Evolutionary conservation across 495 filamentous ascomycete species (phyloP), one percentile per base, ranked within the genome.

Genomic region (Beverwykella pulmonaria): DNA sequence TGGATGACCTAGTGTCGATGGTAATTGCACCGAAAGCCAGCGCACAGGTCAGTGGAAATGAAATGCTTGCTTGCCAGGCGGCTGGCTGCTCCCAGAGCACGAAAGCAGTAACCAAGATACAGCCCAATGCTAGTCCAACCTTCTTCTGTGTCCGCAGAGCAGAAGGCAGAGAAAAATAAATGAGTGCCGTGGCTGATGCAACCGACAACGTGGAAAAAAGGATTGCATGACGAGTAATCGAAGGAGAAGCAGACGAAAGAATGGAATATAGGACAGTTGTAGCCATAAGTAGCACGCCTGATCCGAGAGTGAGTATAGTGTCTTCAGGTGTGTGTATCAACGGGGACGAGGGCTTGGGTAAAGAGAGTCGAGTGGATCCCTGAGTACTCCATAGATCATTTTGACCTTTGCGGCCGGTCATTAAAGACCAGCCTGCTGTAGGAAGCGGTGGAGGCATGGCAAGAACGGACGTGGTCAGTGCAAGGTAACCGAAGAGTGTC

Each of bases 241-340:
- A 61, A 5, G 66, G 69, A 4, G 65, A 57, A 19, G 55, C 60
- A 17, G 69, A 69, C 12, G 49, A 61, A 7, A 67, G 9, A n/a
- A 72, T 49, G 15, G 71, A 75, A 29, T 64, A 49, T 8, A 73
- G 7, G 15, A 75, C 36, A 6, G 75, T 72, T 20, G 74, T 5
- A n/a, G 68, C 32, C 7, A 67, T 62, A 12, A 76, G 48, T 9
- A 68, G 12, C n/a, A 54, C 47, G 15, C 76, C 76, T n/a, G 75
- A 67, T 17, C 59, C 32, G 23, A 77, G 34, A 19, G 75, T 78
- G 54, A 76, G 60, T 25, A 75, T 64, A 17, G 67, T 61, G 27
- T 78, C 76, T 25, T 63, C 56, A 22, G 63, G 34, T 12, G 72
- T 68, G 2, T 30, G 34, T 6, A 64, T 64, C 23, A 76, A 60